Evolutionary conservation across 345 rosid species (phyloP).

Genomic region (Eucalyptus coolabah): DNA sequence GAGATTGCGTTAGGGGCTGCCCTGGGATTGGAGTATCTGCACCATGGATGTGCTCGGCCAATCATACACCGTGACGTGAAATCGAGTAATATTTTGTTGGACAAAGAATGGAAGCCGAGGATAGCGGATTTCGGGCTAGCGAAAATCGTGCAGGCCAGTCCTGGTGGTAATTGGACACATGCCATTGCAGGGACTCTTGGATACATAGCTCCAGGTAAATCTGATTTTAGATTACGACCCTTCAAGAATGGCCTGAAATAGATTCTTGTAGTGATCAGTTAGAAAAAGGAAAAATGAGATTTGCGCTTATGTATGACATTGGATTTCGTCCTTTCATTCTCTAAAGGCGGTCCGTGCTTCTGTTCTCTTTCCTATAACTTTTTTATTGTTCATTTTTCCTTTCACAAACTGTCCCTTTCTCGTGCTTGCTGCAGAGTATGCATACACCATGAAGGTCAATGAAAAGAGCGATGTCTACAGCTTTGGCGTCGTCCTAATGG

Average conservation of each 20-base stretch:
- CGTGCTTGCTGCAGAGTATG: slow-evolving; percentile 38
- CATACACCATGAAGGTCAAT: slow-evolving; percentile 38
- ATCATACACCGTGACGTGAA: slow-evolving; percentile 84
- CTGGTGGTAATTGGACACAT: slow-evolving; percentile 38
- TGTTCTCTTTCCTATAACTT: neutral
- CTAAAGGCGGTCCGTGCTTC: neutral
- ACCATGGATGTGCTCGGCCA: slow-evolving; percentile 63
- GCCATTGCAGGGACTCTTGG: slow-evolving; percentile 71
- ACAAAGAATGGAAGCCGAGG: slow-evolving; percentile 69
- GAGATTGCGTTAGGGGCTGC: slow-evolving; percentile 73
- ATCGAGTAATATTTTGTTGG: slow-evolving; percentile 79
- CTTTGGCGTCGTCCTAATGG: slow-evolving; percentile 82
- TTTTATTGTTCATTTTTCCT: neutral
- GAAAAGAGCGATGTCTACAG: slow-evolving; percentile 90
- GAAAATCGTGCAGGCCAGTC: slow-evolving; percentile 41
- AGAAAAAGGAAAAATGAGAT: neutral
- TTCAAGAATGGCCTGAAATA: neutral
- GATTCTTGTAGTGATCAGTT: neutral
- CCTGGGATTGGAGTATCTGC: slow-evolving; percentile 74
- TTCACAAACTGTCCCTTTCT: neutral
- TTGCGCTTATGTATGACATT: neutral
- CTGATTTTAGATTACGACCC: neutral
- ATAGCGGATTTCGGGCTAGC: slow-evolving; percentile 93
- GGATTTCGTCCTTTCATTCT: neutral
- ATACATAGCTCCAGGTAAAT: slow-evolving; percentile 88